Evolutionary conservation across 768 basidiomycete species (phyloP).

Genomic region (Candolleomyces efflorescens): DNA sequence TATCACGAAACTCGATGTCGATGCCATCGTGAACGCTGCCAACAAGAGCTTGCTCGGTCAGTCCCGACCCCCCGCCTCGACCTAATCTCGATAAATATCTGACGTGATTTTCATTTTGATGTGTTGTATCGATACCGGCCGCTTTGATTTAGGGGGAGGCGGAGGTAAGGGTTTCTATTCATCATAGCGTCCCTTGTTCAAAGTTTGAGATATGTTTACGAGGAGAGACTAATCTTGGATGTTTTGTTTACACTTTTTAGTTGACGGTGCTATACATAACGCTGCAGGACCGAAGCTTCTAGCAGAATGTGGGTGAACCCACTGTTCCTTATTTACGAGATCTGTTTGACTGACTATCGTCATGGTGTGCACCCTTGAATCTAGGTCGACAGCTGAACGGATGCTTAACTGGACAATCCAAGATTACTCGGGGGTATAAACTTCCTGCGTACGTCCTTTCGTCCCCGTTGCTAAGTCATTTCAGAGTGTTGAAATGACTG

Average conservation of each 20-base stretch:
- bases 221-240: too few species aligned
- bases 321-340: background rate
- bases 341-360: background rate
- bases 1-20: constrained; percentile 67
- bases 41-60: constrained; percentile 67
- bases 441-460: constrained; percentile 62
- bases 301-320: constrained; percentile 61
- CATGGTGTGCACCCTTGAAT: background rate
- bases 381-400: constrained; percentile 62
- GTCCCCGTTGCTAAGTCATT: background rate
- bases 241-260: constrained; percentile 28
- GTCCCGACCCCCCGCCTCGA: too few species aligned
- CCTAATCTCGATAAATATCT: background rate
- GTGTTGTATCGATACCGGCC: background rate
- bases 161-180: too few species aligned
- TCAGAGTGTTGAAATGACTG: too few species aligned
- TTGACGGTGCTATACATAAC: constrained; percentile 78
- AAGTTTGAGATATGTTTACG: background rate
- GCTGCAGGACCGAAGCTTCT: constrained; percentile 66
- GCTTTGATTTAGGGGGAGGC: constrained; percentile 52
- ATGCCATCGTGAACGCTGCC: constrained; percentile 81
- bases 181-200: background rate
- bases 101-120: background rate
- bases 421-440: constrained; percentile 74
- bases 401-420: constrained; percentile 68